Base-by-base conservation (phyloP, 2,329 filamentous ascomycete species). In the Botrytis elliptica region DNA sequence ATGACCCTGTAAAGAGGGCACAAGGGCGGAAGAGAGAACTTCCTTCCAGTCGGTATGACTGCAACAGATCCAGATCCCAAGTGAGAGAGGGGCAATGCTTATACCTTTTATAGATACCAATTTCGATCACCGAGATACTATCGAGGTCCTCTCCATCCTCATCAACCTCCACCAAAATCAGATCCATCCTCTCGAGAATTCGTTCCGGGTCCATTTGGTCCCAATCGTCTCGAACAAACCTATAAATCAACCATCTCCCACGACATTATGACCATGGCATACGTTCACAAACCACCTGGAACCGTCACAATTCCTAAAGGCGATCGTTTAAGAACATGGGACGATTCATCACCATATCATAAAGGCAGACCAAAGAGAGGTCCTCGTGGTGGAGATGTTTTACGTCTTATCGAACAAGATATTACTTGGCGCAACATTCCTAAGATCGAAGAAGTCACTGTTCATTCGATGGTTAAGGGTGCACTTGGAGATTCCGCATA, bases 101-200 rank as follows among this genome's bases (percentile, higher is more conserved):
- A 77, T 62, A 63, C 55, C 65, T 38, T 52, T 44, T 75, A 42
- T 75, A 97, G 95, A 87, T 99, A 98, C 85, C 93, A 97, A 84
- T 98, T 92, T 84, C 94, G 95, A 77, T 92, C 95, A 69, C 96
- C 96, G 76, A 96, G 95, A 85, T 99, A 95, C 88, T 91, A 97
- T 83, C 93, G 95, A 80, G 96, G 96, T 73, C 95, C 95, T 76
- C 87, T 98, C 38, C 95, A 98, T 82, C 96, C 96, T 69, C 90
- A 98, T 80, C 94, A 97, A 85, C 93, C 94, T 74, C 95, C 94
- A n/a, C 88, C 90, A 57, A 88, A 91, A 70, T 96, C 95, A 76
- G 93, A 98, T 80, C 95, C 95, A 0, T 88, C 92, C 42, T 97
- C 96, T 74, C 92, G 96, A 81, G 87, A 94, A 81, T 99, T 96